phyloP scores from a whole-genome alignment of 2,329 filamentous ascomycete genomes.

The Fusarium pseudonygamai region DNA sequence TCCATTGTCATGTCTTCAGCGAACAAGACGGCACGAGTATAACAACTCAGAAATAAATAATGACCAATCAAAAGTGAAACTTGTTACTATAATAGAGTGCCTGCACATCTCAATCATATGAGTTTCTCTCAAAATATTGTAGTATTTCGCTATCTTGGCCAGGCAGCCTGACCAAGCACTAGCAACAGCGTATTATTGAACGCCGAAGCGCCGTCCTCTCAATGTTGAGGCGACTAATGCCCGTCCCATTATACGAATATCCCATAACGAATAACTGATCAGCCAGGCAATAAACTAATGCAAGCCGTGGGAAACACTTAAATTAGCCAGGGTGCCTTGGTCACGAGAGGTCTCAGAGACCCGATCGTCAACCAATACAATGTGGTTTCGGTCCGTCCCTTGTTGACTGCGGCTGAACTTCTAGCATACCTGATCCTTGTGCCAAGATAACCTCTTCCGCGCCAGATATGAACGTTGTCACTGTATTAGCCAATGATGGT shows the following conservation, averaged over 20 bases:
- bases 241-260: constrained; percentile 8
- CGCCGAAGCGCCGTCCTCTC: not conserved
- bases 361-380: not conserved
- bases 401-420: constrained; percentile 24
- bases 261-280: not conserved
- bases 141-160: too few relatives aligned
- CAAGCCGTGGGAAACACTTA: not conserved
- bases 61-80: not conserved
- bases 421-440: not conserved
- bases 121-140: not conserved
- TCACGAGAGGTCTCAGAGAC: constrained; percentile 1
- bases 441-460: not conserved
- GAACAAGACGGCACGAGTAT: not conserved
- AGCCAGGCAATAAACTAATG: not conserved
- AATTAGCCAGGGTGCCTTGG: not conserved
- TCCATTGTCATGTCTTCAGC: not conserved
- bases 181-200: not conserved
- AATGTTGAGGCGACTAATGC: not conserved
- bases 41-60: not conserved
- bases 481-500: not conserved
- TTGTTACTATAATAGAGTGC: not conserved
- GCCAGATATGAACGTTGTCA: not conserved
- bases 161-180: not conserved
- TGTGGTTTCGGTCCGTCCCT: constrained; percentile 32
- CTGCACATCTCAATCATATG: not conserved